Evolutionary conservation across 352 stramenopile genomes (phyloP), one percentile per base, ranked within the genome.

Genomic region (Phytophthora sp.): DNA sequence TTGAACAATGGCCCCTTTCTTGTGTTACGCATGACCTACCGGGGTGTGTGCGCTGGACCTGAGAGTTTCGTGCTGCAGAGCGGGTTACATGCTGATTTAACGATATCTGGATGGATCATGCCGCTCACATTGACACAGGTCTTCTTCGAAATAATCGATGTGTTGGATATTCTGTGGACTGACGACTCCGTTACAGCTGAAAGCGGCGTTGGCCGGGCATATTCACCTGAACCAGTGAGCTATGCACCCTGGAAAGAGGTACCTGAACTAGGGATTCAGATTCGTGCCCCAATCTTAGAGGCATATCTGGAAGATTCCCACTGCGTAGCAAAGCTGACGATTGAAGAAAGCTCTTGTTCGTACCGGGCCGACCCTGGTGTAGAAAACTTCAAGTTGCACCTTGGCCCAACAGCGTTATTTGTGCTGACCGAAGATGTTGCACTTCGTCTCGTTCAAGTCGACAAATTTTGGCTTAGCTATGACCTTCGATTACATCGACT

Each of bases 351-450:
- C 39, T 82, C 80, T 9, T 87, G 89, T 7, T 73, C 70, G 8
- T 94, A 89, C 46, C 77, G 72, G 7, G 84, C 87, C 10, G 82
- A 93, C 20, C 54, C 84, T 13, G 61, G 62, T 31, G 66, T 79
- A 26, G 88, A 96, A 53, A 89, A 74, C 31, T 76, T 89, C 8
- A 89, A 79, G 43, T 66, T 95, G 10, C 66, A 89, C 39, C 55
- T 96, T 10, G 87, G 84, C 11, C 84, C 88, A 2, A 95, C 85
- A 0, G 86, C 88, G 17, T 56, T 96, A 11, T 94, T 91, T 51
- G 87, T 96, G 1, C 44, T 96, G 30, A 95, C 88, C 0, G 82
- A 94, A 54, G 88, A 95, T 66, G 87, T 95, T n/a, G 87, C 88
- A 0, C 79, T 96, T 53, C 83, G 88, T 21, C 65, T 96, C 2